Evolutionary conservation across 2,329 filamentous ascomycete species (phyloP).

Genomic region (Fusarium foetens): DNA sequence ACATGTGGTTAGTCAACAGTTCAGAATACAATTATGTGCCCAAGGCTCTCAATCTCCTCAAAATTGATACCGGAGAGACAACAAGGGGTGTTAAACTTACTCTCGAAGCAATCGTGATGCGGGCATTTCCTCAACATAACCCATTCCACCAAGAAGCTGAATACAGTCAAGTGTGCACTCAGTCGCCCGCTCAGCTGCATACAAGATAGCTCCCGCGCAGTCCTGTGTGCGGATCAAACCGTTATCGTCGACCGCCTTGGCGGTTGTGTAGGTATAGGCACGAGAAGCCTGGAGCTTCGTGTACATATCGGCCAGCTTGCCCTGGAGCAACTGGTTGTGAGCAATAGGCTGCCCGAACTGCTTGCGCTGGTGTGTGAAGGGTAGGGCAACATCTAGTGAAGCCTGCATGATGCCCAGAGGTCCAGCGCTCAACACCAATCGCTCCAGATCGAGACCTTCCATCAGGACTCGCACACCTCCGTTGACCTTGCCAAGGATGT

Average conservation of each 20-base stretch:
- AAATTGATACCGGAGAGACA: not conserved
- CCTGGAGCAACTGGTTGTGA: constrained; percentile 92
- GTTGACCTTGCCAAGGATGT: constrained; percentile 83
- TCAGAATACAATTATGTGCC: not conserved
- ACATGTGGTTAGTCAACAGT: constrained; percentile 44
- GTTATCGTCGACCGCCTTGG: constrained; percentile 80
- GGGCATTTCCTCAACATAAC: constrained; percentile 94
- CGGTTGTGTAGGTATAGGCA: constrained; percentile 90
- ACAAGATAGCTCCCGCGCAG: constrained; percentile 93
- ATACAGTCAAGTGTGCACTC: constrained; percentile 89
- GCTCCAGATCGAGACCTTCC: constrained; percentile 94
- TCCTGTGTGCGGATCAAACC: constrained; percentile 83
- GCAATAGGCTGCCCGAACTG: constrained; percentile 91
- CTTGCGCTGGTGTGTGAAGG: constrained; percentile 87
- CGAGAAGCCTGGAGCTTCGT: constrained; percentile 86
- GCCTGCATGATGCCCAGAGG: constrained; percentile 96
- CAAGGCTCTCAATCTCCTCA: not conserved
- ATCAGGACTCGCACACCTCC: constrained; percentile 90
- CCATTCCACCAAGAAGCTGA: constrained; percentile 93
- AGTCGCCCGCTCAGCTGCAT: constrained; percentile 89
- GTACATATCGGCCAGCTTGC: constrained; percentile 96
- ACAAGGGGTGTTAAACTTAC: constrained; percentile 51
- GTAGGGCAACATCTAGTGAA: constrained; percentile 83
- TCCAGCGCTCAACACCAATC: constrained; percentile 89
- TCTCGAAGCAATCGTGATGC: constrained; percentile 84